Evolutionary conservation across 306 rosid species (phyloP), one percentile per base, ranked within the genome.

Genomic region (Glycine tomentella): DNA sequence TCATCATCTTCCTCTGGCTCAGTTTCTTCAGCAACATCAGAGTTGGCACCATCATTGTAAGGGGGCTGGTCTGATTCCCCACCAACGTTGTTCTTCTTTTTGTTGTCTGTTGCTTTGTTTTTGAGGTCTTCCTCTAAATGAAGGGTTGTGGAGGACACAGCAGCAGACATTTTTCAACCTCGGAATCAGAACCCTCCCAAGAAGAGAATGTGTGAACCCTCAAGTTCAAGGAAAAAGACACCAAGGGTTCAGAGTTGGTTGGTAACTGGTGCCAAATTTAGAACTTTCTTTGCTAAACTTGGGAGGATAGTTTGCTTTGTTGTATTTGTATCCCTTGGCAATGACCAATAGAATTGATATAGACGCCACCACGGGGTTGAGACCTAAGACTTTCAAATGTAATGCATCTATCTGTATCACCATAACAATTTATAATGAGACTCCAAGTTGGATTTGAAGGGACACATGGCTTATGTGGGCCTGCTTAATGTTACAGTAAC

Each of bases 1-100:
- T 86, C 92, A 33, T 85, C 91, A 7, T 90, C 97, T 69, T 87
- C 90, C n/a, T 83, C 88, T 61, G 55, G 67, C 61, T 80, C 91
- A 80, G 85, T 75, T 61, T 85, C 84, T 50, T 76, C 77, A 50
- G 75, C 17, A 40, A 25, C 57, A 69, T 48, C 74, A 69, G 74
- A 46, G 57, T 46, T 45, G 56, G 57, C 82, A 57, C 51, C 71
- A 67, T 75, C 84, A 69, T 25, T 12, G 8, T 45, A 6, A 42
- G 72, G 50, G 0, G 80, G 74, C 69, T 80, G 76, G 56, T 46
- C 25, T 33, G 72, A 55, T 56, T 75, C 90, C 12, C 52, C 84
- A 20, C 14, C 79, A 80, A 73, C 83, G 40, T 36, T 36, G 40
- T 36, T 36, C 4, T 36, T 36, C 4, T 36, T 36, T 38, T 69